Evolutionary conservation across 2,329 filamentous ascomycete species (phyloP), one percentile per base, ranked within the genome.

Genomic region (Furcasterigmium sp.): DNA sequence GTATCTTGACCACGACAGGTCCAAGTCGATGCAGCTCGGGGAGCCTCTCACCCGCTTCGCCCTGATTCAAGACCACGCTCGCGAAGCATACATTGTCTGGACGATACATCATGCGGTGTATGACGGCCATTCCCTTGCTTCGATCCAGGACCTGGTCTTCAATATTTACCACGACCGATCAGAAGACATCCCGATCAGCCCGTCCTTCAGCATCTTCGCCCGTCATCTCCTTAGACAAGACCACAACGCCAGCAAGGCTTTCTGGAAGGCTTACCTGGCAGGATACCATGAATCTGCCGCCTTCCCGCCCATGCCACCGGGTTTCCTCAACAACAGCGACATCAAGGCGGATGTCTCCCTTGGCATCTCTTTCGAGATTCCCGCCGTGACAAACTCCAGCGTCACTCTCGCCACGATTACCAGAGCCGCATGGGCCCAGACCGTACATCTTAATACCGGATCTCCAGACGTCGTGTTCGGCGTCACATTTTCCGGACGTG

Each of bases 401-500:
- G 11, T 50, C 4, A 46, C 46, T 8, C 36, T 43, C 26, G 49
- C 57, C 2, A 54, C 50, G 1, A 34, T 58, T 2, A 39, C 58
- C 9, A 50, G 58, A 5, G 54, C 56, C 1, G 55, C 58, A 3
- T 56, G 55, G 52, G 43, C 54, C 3, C 41, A 73, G 7, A 54
- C 69, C 5, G 56, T 65, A 2, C 59, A 60, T 0, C 48, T 62
- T 2, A 67, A 69, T 39, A 57, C 65, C 48, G 56, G 29, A 44
- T 60, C 48, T 0, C 17, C 43, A 8, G 41, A 47, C 6, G 45
- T 61, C 0, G 25, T 53, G 1, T 69, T 61, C 30, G 58, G 56
- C 1, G 49, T 47, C 6, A 55, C 55, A 1, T 42, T 58, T 2
- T 57, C 56, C 1, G 61, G 62, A 9, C 55, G 61, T 1, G 49